Conservation (phyloP, 148 eudicot genomes). For the Amaranthus hypochondriacus region DNA sequence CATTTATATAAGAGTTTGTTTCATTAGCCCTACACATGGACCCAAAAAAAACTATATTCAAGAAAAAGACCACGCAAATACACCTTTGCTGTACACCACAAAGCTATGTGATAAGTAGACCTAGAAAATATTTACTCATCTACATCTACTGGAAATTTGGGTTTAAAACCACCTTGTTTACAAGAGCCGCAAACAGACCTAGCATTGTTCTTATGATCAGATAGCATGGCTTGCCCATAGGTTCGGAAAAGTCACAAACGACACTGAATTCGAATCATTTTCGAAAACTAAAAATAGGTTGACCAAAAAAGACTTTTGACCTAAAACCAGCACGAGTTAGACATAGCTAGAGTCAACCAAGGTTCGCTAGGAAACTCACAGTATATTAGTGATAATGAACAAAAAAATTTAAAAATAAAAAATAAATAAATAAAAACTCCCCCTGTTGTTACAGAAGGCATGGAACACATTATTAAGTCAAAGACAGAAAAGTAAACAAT, state of each 20-base stretch:
- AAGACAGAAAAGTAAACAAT: background rate
- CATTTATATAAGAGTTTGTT: background rate
- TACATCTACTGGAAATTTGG: too few relatives aligned
- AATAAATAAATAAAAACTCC: background rate
- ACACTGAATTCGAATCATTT: too few relatives aligned
- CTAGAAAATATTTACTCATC: too few relatives aligned
- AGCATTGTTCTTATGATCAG: too few relatives aligned
- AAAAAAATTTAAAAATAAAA: background rate
- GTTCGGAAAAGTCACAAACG: too few relatives aligned
- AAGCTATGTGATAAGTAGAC: too few relatives aligned
- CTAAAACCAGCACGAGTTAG: too few relatives aligned
- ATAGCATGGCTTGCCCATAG: too few relatives aligned
- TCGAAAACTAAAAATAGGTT: too few relatives aligned
- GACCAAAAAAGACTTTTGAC: too few relatives aligned
- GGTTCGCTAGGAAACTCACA: background rate
- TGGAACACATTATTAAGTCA: background rate
- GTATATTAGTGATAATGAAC: background rate
- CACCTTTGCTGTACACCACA: background rate
- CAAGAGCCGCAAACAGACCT: too few relatives aligned
- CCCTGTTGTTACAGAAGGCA: conserved; percentile 3
- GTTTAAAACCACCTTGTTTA: too few relatives aligned
- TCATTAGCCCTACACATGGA: background rate
- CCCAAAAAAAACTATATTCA: background rate
- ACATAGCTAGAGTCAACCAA: background rate
- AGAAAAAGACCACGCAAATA: background rate